phyloP scores from a whole-genome alignment of 306 rosid species.

The Vigna radiata region DNA sequence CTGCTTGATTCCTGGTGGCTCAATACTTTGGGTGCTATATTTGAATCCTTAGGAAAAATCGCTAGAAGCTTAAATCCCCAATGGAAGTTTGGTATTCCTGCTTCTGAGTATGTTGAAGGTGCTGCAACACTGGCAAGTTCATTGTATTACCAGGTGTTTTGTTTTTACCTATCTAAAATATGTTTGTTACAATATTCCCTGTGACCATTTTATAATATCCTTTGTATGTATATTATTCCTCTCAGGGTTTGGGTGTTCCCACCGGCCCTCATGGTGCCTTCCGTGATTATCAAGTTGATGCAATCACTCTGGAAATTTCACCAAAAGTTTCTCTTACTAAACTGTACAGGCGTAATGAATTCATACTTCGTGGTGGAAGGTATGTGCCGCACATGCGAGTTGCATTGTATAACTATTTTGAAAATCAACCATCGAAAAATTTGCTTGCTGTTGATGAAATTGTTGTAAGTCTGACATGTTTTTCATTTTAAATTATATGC shows the following conservation, averaged over 20 bases:
- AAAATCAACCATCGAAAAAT: constrained; percentile 23
- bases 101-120: constrained; percentile 86
- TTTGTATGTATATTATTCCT: constrained; percentile 39
- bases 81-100: constrained; percentile 91
- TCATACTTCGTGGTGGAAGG: constrained; percentile 85
- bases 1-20: constrained; percentile 73
- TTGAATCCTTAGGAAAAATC: constrained; percentile 71
- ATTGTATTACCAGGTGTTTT: constrained; percentile 81
- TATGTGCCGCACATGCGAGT: constrained; percentile 50
- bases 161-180: constrained; percentile 31
- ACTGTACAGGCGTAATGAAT: constrained; percentile 64
- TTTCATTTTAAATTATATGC: not conserved
- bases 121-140: constrained; percentile 94
- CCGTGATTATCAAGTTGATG: constrained; percentile 97
- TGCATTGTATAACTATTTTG: not conserved
- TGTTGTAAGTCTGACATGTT: constrained; percentile 17
- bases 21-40: constrained; percentile 68
- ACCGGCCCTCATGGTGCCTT: constrained; percentile 97
- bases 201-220: not conserved
- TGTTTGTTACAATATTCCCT: not conserved
- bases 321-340: constrained; percentile 63
- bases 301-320: constrained; percentile 85
- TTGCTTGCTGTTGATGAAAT: constrained; percentile 29
- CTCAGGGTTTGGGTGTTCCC: constrained; percentile 91
- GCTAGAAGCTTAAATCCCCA: constrained; percentile 70